A percentile compares a stretch with the other conserved stretches of the same genome.
Evolutionary conservation across 2,329 filamentous ascomycete species (phyloP).

Genomic region (Cytospora schulzeri): DNA sequence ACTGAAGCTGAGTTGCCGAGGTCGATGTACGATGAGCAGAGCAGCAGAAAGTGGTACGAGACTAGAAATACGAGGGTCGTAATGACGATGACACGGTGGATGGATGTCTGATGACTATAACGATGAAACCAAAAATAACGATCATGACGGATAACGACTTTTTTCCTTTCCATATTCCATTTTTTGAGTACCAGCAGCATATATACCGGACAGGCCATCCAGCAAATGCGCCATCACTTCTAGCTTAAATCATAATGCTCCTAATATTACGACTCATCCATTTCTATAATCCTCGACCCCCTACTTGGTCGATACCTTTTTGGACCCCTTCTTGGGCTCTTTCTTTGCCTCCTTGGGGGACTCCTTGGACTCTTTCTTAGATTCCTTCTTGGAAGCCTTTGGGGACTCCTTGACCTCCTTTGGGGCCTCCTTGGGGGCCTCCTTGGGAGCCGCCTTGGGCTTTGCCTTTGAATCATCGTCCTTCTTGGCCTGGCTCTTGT

Average conservation of each 20-base stretch:
- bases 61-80: conserved; percentile 15
- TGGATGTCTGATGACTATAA: conserved; percentile 4
- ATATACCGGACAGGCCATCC: not conserved
- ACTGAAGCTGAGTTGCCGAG: not conserved
- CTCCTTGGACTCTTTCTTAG: conserved; percentile 29
- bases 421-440: conserved; percentile 28
- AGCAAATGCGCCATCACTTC: not conserved
- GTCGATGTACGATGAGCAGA: conserved; percentile 20
- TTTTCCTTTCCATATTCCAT: not conserved
- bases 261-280: conserved; percentile 21
- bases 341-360: conserved; percentile 25
- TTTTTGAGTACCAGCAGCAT: conserved; percentile 2
- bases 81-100: conserved; percentile 1
- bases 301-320: conserved; percentile 18
- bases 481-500: conserved; percentile 35
- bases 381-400: too few relatives aligned
- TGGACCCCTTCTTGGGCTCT: conserved; percentile 13
- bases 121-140: not conserved
- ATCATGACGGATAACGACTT: conserved; percentile 5
- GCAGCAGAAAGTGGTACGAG: conserved; percentile 10
- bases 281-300: conserved; percentile 26
- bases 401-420: too few relatives aligned
- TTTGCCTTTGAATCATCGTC: conserved; percentile 2
- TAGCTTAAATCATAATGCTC: conserved; percentile 19
- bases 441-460: not conserved